phyloP scores from a whole-genome alignment of 441 rosid genomes.

The Populus trichocarpa region DNA sequence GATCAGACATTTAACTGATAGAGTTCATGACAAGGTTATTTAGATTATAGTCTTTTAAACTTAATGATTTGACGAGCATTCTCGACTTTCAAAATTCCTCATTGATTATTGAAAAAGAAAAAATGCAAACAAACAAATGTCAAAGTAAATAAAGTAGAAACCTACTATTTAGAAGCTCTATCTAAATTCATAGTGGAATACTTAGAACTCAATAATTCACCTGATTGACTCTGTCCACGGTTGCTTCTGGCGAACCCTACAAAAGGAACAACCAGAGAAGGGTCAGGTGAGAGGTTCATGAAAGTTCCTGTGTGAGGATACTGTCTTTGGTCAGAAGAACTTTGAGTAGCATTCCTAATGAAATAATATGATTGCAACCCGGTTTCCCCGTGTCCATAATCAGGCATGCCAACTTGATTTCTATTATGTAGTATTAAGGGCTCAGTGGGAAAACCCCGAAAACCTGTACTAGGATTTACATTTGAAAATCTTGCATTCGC shows the following conservation, averaged over 20 bases:
- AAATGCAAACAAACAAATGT: background rate
- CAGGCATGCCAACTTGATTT: background rate
- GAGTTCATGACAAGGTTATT: background rate
- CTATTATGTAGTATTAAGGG: background rate
- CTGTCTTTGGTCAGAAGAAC: constrained; percentile 16
- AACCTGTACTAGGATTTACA: constrained; percentile 1
- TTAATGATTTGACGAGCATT: background rate
- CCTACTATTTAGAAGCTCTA: background rate
- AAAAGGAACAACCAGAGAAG: constrained; percentile 3
- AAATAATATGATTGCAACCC: constrained; percentile 13
- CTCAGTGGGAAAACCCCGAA: constrained; percentile 1
- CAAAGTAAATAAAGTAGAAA: background rate
- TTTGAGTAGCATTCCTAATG: constrained; percentile 10
- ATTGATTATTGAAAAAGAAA: background rate
- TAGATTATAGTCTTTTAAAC: background rate
- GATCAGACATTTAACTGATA: background rate
- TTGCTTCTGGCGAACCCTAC: background rate
- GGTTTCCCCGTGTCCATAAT: constrained; percentile 11
- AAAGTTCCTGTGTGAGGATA: constrained; percentile 1
- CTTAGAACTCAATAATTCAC: constrained; percentile 12
- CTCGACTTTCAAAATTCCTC: background rate
- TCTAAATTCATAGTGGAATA: background rate
- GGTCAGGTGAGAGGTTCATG: constrained; percentile 9
- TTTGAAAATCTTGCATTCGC: background rate
- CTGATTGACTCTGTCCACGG: constrained; percentile 13